Percentiles rank a stretch among this genome's conserved stretches.
These are phyloP conservation scores for Domatiomyces globalis DNA, from an alignment of 2,329 filamentous ascomycete genomes.

Conservation along the genomic window DNA sequence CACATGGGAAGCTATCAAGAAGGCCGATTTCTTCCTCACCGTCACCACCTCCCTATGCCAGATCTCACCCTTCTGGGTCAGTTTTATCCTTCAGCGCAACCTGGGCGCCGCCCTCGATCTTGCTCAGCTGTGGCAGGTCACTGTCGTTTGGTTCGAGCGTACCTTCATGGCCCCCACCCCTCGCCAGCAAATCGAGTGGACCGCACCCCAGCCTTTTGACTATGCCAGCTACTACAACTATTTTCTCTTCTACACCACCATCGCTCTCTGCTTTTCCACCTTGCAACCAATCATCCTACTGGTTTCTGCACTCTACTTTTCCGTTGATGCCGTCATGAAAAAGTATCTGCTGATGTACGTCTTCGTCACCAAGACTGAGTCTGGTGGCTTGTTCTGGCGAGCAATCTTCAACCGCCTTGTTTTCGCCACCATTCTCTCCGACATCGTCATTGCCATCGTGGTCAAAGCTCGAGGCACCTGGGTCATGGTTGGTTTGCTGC, in stretches of 20 bases:
- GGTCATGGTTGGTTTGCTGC: slow-evolving; percentile 51
- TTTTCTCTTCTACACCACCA: slow-evolving; percentile 85
- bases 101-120: slow-evolving; percentile 86
- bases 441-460: slow-evolving; percentile 63
- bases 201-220: slow-evolving; percentile 81
- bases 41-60: slow-evolving; percentile 63
- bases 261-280: slow-evolving; percentile 69
- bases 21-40: slow-evolving; percentile 47
- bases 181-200: slow-evolving; percentile 78
- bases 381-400: slow-evolving; percentile 84
- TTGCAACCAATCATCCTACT: slow-evolving; percentile 79
- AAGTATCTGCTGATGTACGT: slow-evolving; percentile 92
- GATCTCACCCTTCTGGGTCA: slow-evolving; percentile 85
- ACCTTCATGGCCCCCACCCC: slow-evolving; percentile 81
- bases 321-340: slow-evolving; percentile 75
- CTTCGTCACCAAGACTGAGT: slow-evolving; percentile 93
- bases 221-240: slow-evolving; percentile 98
- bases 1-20: slow-evolving; percentile 54
- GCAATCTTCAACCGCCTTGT: slow-evolving; percentile 85
- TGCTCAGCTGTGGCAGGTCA: slow-evolving; percentile 70
- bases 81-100: slow-evolving; percentile 83
- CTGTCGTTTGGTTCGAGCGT: slow-evolving; percentile 72
- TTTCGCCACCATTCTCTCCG: slow-evolving; percentile 64
- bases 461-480: slow-evolving; percentile 56
- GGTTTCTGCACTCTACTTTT: slow-evolving; percentile 79